phyloP scores from a whole-genome alignment of 768 basidiomycete species.

The Leucocoprinus birnbaumii region DNA sequence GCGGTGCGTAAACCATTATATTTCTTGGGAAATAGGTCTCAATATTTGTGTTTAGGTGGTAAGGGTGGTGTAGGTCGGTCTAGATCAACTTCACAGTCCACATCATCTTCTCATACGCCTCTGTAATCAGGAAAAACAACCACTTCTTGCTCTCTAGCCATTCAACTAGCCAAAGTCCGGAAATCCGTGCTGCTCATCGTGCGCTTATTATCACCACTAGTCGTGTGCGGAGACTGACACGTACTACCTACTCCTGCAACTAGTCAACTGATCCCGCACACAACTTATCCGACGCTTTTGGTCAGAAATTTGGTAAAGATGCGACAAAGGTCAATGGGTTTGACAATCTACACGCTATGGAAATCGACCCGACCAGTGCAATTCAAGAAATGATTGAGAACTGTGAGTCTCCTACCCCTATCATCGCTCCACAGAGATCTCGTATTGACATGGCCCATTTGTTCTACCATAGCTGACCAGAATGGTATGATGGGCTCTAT shows the following conservation, averaged over 20 bases:
- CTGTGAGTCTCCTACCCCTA: constrained; percentile 47
- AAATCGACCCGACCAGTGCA: constrained; percentile 97
- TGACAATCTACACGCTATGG: constrained; percentile 96
- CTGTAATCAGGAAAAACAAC: constrained; percentile 84
- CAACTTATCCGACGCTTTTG: constrained; percentile 97
- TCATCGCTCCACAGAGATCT: neutral
- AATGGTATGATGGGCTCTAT: constrained; percentile 97
- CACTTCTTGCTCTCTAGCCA: constrained; percentile 96
- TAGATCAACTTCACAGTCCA: neutral
- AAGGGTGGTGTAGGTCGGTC: constrained; percentile 96
- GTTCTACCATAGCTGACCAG: constrained; percentile 59
- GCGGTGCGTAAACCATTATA: constrained; percentile 56
- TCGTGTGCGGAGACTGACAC: neutral
- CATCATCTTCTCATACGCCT: constrained; percentile 4
- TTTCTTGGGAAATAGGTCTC: neutral
- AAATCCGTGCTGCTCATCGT: constrained; percentile 98
- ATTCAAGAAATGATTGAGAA: constrained; percentile 99
- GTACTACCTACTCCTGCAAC: neutral
- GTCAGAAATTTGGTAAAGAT: constrained; percentile 99
- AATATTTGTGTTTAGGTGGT: constrained; percentile 58
- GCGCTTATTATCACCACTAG: constrained; percentile 23
- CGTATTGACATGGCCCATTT: neutral
- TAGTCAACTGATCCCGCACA: constrained; percentile 99
- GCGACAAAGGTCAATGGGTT: constrained; percentile 98
- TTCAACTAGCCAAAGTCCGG: constrained; percentile 85